Evolutionary conservation across 352 stramenopile genomes (phyloP), one percentile per base, ranked within the genome.

Genomic region (Phytophthora aleatoria): DNA sequence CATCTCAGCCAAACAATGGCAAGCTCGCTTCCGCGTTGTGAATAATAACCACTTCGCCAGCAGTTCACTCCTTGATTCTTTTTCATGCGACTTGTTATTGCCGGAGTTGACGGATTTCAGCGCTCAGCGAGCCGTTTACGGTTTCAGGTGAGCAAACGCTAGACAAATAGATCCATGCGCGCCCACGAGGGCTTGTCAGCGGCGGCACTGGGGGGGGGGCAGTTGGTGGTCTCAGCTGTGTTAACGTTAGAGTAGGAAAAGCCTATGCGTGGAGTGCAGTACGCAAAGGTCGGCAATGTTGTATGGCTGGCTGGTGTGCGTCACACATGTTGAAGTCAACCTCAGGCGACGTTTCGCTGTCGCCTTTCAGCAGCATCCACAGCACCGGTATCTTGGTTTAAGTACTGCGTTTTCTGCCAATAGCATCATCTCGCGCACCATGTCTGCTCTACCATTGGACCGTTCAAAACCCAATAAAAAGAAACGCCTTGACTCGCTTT

Each of bases 1-100:
- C 45, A 73, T 83, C 31, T 53, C 51, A 24, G 56, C 57, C n/a
- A 69, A 67, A 39, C 39, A 55, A 61, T 27, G 64, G 70, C 63
- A 76, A 77, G 20, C 26, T 20, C 20, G 58, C 12, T 31, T 63
- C 28, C 53, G 51, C 2, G 8, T 11, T 36, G 5, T 36, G 31
- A 36, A 36, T 36, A 36, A 36, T 36, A 36, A 13, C 31, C 31
- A 36, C 31, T 36, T 8, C 31, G 5, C 8, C 31, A 11, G 31
- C 11, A 12, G 5, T 12, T 8, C 31, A 12, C 31, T 36, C 31
- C 12, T 16, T 4, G 11, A n/a, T 41, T 5, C 3, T 3, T n/a
- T 20, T 41, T n/a, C 35, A 41, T 41, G 35, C 35, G 35, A 41
- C 35, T 41, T 41, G 5, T 41, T 20, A 27, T 11, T 45, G 12